Evolutionary conservation across 2,329 filamentous ascomycete species (phyloP).

Genomic region (Botrytis pseudocinerea): DNA sequence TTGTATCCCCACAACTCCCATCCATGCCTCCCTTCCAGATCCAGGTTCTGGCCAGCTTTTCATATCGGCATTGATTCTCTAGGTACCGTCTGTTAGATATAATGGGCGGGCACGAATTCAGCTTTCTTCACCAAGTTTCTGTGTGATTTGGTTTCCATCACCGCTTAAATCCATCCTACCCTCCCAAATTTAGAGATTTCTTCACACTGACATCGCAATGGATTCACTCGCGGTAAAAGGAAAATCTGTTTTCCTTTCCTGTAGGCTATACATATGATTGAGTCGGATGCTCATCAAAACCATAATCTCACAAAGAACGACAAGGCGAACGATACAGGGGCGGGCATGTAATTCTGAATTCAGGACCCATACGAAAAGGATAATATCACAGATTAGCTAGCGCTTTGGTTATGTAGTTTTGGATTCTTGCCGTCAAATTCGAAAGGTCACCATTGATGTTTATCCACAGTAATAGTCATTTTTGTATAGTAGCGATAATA

Average conservation of each 20-base stretch:
- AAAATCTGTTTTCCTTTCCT: background rate
- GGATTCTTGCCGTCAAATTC: background rate
- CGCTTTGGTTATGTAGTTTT: background rate
- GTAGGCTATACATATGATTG: background rate
- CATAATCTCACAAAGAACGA: background rate
- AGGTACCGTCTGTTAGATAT: background rate
- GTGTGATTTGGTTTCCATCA: no score
- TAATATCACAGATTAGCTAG: no score
- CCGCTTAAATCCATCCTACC: no score
- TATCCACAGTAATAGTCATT: background rate
- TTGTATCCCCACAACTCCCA: no score
- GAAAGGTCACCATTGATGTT: background rate
- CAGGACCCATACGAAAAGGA: background rate
- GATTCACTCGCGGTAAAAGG: background rate
- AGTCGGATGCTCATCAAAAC: background rate
- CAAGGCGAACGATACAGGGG: no score
- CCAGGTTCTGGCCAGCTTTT: rapidly evolving
- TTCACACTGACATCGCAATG: background rate
- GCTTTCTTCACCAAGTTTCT: no score
- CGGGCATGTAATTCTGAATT: background rate
- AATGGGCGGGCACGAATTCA: background rate
- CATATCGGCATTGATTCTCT: no score
- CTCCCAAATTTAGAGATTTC: background rate
- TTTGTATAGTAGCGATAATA: background rate
- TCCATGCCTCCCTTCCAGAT: no score